Evolutionary conservation across 1,284 basidiomycete species (phyloP), one percentile per base, ranked within the genome.

Genomic region (Xerocomus nothofagi): DNA sequence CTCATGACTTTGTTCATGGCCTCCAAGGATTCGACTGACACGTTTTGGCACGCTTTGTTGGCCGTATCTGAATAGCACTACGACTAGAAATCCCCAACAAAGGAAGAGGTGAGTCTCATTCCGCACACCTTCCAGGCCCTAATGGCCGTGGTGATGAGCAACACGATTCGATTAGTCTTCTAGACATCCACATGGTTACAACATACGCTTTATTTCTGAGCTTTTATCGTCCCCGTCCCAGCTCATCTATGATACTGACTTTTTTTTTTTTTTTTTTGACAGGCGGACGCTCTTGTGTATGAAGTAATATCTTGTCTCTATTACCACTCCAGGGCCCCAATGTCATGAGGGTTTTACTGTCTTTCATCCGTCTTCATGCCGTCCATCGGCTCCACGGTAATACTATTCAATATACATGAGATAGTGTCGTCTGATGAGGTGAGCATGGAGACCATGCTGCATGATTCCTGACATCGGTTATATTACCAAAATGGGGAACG

Each of bases 141-240:
- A 39, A 49, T 29, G 44, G 58, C 53, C 54, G 31, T 33, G 30
- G 41, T 77, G 87, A 88, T 88, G 86, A 79, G 70, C 73, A 77
- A 78, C 24, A 50, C 31, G 51, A 56, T 54, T 78, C 84, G 87
- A 89, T 91, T 90, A 89, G 87, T 91, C 88, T 90, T 89, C 70
- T 85, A 88, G 88, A 90, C 83, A 62, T 30, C 45, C 32, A 65
- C 62, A 67, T 62, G 61, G 63, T 67, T 62, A 63, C 47, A 65
- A 56, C 49, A 43, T 40, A 56, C 34, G 39, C 6, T 39, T 43
- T 71, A n/a, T 63, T 66, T 71, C 78, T 77, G 57, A 65, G 52
- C 55, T 56, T 46, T 49, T 26, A 51, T 57, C 61, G 42, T 43
- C 41, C 52, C 3, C 33, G 30, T 14, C 39, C 42, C 40, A 14